These are phyloP conservation scores for Oldenlandia corymbosa DNA, from an alignment of 257 asterid species.

Conservation along the genomic window DNA sequence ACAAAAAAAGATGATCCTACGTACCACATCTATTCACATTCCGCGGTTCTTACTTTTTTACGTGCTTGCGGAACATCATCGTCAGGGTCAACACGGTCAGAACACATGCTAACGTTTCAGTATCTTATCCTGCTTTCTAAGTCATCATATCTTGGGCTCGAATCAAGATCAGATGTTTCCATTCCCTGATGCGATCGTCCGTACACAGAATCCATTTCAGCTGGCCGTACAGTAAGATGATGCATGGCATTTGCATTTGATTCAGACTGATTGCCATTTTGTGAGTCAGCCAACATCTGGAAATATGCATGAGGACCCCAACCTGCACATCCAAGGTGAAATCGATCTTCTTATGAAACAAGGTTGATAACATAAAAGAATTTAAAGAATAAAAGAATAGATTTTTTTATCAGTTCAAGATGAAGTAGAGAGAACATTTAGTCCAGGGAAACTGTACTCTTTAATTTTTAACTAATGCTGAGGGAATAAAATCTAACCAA, in stretches of 20 bases:
- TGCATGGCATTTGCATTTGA: slow-evolving; percentile 14
- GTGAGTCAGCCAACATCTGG: slow-evolving; percentile 68
- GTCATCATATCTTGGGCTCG: slow-evolving; percentile 32
- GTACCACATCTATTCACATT: too few relatives aligned
- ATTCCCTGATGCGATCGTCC: slow-evolving; percentile 23
- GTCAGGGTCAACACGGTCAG: slow-evolving; percentile 8
- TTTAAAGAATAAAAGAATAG: too few relatives aligned
- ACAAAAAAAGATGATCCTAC: neutral
- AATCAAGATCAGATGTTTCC: slow-evolving; percentile 18
- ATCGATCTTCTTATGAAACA: too few relatives aligned
- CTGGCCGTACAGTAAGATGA: slow-evolving; percentile 33
- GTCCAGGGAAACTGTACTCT: neutral
- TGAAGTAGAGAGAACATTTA: too few relatives aligned
- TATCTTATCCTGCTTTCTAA: slow-evolving; percentile 39
- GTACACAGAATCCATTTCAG: slow-evolving; percentile 41
- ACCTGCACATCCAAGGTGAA: slow-evolving; percentile 42
- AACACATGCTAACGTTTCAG: too few relatives aligned
- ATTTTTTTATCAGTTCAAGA: too few relatives aligned
- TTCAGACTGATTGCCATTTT: slow-evolving; percentile 31
- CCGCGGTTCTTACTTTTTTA: neutral
- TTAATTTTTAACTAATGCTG: neutral
- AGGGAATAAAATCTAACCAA: neutral
- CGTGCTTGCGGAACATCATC: neutral
- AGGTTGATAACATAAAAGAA: too few relatives aligned
- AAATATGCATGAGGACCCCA: slow-evolving; percentile 94